A percentile compares a stretch with the other conserved stretches of the same genome.
phyloP scores from a whole-genome alignment of 1,284 basidiomycete species.

The Laetiporus sulphureus region DNA sequence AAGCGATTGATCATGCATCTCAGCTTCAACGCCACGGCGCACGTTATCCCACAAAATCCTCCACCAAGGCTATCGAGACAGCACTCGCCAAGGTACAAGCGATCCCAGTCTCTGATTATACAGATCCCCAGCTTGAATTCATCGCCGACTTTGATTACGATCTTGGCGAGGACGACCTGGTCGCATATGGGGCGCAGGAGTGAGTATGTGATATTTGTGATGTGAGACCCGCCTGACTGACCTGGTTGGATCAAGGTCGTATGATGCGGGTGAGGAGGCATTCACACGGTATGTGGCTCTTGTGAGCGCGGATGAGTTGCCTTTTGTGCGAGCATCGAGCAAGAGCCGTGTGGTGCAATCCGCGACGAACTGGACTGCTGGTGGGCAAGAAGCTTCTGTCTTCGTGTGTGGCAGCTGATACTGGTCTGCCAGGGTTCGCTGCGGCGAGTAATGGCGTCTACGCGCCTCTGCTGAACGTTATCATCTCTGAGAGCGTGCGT shows the following conservation, averaged over 20 bases:
- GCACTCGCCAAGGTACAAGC: constrained; percentile 48
- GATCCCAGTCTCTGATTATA: constrained; percentile 36
- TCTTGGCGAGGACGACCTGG: constrained; percentile 55
- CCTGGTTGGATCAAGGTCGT: constrained; percentile 33
- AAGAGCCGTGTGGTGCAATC: constrained; percentile 59
- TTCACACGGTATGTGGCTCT: constrained; percentile 48
- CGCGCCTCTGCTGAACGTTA: constrained; percentile 40
- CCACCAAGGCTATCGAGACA: constrained; percentile 37
- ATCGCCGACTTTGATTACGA: constrained; percentile 53
- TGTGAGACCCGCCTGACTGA: background rate
- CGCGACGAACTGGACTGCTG: constrained; percentile 65
- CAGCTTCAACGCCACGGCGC: constrained; percentile 85
- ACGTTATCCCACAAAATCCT: constrained; percentile 63
- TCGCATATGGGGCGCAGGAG: constrained; percentile 67
- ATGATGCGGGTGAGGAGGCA: constrained; percentile 38
- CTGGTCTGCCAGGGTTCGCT: constrained; percentile 43
- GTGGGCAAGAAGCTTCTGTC: too few relatives aligned
- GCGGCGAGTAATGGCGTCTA: constrained; percentile 16
- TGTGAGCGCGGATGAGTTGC: constrained; percentile 36
- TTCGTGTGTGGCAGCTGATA: background rate
- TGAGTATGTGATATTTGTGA: constrained; percentile 30
- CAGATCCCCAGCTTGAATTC: constrained; percentile 50
- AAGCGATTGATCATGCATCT: background rate
- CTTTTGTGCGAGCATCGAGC: constrained; percentile 64
- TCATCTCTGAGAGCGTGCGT: constrained; percentile 46